These are phyloP conservation scores for Hylodesmum podocarpum DNA, from an alignment of 306 rosid species.

Conservation along the genomic window DNA sequence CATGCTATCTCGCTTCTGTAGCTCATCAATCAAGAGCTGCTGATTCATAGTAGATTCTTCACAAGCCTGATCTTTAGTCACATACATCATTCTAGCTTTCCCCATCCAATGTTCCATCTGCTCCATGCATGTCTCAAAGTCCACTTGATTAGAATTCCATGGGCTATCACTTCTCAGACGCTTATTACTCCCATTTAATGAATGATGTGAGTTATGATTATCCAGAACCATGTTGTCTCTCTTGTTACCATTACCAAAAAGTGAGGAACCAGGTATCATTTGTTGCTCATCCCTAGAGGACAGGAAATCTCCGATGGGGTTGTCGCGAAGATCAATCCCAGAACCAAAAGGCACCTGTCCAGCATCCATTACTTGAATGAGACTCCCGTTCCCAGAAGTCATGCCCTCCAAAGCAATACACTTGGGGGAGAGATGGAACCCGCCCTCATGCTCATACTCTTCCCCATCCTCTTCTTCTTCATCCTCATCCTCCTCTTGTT, in stretches of 20 bases:
- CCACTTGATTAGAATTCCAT: constrained; percentile 57
- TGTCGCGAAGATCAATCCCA: constrained; percentile 69
- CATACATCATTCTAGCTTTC: constrained; percentile 66
- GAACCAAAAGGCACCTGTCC: constrained; percentile 50
- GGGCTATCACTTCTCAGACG: constrained; percentile 62
- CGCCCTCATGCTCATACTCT: constrained; percentile 53
- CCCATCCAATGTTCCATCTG: constrained; percentile 62
- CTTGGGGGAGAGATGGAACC: constrained; percentile 59
- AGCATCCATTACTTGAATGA: constrained; percentile 58
- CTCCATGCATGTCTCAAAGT: constrained; percentile 60
- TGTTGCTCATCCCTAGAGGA: constrained; percentile 66
- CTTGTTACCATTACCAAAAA: constrained; percentile 75
- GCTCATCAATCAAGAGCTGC: constrained; percentile 58
- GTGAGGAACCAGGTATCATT: constrained; percentile 53
- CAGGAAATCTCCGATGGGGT: constrained; percentile 55
- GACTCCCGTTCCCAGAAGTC: constrained; percentile 59
- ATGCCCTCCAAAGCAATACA: constrained; percentile 60
- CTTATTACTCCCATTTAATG: constrained; percentile 61
- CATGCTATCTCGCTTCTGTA: constrained; percentile 63
- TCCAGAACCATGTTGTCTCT: constrained; percentile 54
- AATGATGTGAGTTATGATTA: constrained; percentile 50
- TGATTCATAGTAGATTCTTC: constrained; percentile 51
- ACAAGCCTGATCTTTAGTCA: constrained; percentile 58
- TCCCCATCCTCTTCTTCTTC: constrained; percentile 52
- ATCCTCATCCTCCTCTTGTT: constrained; percentile 36